phyloP scores from a whole-genome alignment of 805 yeast species.

The Clavispora vitiphila region DNA sequence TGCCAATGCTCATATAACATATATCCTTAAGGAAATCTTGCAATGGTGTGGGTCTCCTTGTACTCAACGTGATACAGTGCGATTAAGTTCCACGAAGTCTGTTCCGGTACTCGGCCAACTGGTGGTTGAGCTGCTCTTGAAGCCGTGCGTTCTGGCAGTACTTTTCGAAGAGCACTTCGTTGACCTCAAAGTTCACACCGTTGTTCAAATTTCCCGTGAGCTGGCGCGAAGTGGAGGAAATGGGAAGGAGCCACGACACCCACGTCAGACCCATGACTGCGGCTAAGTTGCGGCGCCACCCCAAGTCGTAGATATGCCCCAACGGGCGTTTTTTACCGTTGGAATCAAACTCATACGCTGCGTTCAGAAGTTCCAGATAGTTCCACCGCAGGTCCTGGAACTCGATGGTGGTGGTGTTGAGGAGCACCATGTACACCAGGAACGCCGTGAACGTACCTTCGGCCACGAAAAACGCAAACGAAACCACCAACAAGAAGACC shows the following conservation, averaged over 20 bases:
- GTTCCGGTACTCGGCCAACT: conserved; percentile 23
- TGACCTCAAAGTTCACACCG: conserved; percentile 51
- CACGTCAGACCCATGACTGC: conserved; percentile 67
- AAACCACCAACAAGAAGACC: conserved; percentile 56
- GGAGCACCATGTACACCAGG: conserved; percentile 52
- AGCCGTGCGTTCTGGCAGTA: conserved; percentile 37
- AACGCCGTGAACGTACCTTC: conserved; percentile 47
- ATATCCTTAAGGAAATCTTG: no score
- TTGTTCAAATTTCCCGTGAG: conserved; percentile 20
- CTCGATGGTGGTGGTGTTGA: conserved; percentile 80
- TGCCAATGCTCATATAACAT: no score
- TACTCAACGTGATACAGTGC: no score
- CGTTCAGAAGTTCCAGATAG: conserved; percentile 29
- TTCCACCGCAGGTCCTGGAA: conserved; percentile 52
- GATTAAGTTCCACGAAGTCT: conserved; percentile 8
- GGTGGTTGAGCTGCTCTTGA: conserved; percentile 43
- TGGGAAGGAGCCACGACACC: conserved; percentile 71
- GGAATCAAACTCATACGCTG: conserved; percentile 32
- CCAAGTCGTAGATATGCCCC: conserved; percentile 77
- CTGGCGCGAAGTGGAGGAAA: conserved; percentile 16
- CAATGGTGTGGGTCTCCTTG: no score
- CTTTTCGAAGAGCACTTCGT: conserved; percentile 37
- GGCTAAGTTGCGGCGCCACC: conserved; percentile 56
- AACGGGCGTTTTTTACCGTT: conserved; percentile 36
- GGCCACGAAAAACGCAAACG: conserved; percentile 49